Percentiles rank a stretch among this genome's conserved stretches.
These are phyloP conservation scores for Alternaria solani DNA, from an alignment of 2,329 filamentous ascomycete genomes.

Conservation along the genomic window DNA sequence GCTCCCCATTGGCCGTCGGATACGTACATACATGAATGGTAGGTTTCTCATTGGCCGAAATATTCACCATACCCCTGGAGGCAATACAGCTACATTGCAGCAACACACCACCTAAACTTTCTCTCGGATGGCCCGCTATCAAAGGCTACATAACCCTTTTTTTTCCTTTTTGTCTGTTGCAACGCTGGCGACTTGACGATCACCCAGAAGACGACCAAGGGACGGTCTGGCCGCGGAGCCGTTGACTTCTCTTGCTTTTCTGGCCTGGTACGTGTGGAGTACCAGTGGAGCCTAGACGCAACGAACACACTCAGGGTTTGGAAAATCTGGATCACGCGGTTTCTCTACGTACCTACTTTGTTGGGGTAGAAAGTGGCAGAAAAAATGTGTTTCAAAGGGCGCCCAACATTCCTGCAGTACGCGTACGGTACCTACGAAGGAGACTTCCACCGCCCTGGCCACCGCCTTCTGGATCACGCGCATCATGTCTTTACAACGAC, in stretches of 20 bases:
- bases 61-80: background rate
- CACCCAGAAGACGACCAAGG: slow-evolving; percentile 6
- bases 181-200: slow-evolving; percentile 14
- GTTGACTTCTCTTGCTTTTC: background rate
- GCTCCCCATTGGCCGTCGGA: slow-evolving; percentile 28
- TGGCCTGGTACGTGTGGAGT: slow-evolving; percentile 19
- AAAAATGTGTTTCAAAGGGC: background rate
- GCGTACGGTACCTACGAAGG: background rate
- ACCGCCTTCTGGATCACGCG: slow-evolving; percentile 12
- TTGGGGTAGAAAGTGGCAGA: background rate
- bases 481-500: slow-evolving; percentile 4
- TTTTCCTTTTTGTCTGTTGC: slow-evolving; percentile 9
- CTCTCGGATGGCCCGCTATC: slow-evolving; percentile 10
- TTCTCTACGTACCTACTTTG: background rate
- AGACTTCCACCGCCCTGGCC: background rate
- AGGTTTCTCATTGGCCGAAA: slow-evolving; percentile 10
- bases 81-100: background rate
- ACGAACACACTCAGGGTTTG: slow-evolving; percentile 28
- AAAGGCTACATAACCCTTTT: slow-evolving; percentile 11
- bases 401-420: background rate
- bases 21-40: slow-evolving; percentile 10
- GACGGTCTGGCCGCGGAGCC: slow-evolving; percentile 17
- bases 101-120: slow-evolving; percentile 1
- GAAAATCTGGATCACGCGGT: slow-evolving; percentile 15
- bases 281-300: slow-evolving; percentile 21